phyloP scores from a whole-genome alignment of 257 asterid species.

The Striga asiatica region DNA sequence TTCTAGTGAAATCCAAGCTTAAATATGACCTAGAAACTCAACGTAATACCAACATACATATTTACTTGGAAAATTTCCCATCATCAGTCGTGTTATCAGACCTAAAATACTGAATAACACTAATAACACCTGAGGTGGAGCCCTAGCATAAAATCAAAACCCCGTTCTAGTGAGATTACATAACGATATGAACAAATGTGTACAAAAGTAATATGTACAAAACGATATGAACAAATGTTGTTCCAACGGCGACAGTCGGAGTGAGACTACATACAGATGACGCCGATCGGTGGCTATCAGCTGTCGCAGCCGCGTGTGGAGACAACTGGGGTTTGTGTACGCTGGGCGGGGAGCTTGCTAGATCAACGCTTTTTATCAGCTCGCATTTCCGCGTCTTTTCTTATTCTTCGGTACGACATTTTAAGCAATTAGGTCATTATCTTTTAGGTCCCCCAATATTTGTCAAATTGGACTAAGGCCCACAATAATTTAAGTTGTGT shows the following conservation, averaged over 20 bases:
- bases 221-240: too few species aligned
- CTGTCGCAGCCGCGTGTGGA: slow-evolving; percentile 3
- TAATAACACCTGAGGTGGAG: neutral
- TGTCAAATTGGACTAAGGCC: too few species aligned
- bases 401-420: neutral
- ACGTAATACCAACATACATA: neutral
- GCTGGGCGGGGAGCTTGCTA: neutral
- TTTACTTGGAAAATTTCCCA: too few species aligned
- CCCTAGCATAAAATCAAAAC: neutral
- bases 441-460: too few species aligned
- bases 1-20: neutral
- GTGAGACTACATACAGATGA: neutral
- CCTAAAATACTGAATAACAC: neutral
- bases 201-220: too few species aligned
- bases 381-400: neutral
- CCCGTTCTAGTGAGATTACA: too few species aligned
- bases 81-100: neutral
- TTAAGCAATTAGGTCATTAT: neutral
- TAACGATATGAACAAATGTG: too few species aligned
- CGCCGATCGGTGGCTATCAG: neutral
- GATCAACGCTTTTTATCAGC: neutral
- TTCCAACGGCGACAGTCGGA: too few species aligned
- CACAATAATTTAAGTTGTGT: too few species aligned
- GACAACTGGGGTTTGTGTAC: too few species aligned
- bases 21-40: neutral